Base-by-base conservation (phyloP, 768 basidiomycete genomes). In the Boletus insuetus region DNA sequence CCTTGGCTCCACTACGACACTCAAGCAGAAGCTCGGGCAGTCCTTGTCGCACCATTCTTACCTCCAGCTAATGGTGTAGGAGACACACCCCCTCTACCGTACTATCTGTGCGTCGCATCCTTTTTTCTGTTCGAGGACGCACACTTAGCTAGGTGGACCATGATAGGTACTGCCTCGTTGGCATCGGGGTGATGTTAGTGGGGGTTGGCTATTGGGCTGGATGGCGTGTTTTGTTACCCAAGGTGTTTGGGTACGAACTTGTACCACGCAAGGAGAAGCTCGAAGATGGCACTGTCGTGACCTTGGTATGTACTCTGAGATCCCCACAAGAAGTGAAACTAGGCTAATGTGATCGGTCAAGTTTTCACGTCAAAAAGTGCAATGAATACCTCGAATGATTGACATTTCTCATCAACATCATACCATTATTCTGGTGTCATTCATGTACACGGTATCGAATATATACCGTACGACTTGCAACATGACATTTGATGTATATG, bases 81-180 rank as follows among this genome's bases (percentile, higher is more conserved):
- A 14, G 82, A 85, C 58, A 83, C 82, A 1, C 82, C 82, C 11
- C 81, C 84, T 12, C 64, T 85, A n/a, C 82, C 83, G 1, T 84
- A 84, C 56, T 84, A 83, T 60, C 59, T 85, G 76, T 78, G 54
- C 14, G 58, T 56, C 16, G n/a, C 9, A 42, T 12, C 13, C 12
- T 67, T 82, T 12, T 67, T 83, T 26, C 4, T 3, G 6, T 20
- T 14, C 19, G 34, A 22, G 32, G 16, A n/a, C 6, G 12, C 19
- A 22, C 26, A 17, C 31, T 47, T 12, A 47, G 12, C 1, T 22
- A 8, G 14, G 20, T 10, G 31, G 11, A 4, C 43, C 51, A 46
- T 39, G 17, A 49, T 29, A 80, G 79, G 57, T 82, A 82, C 61
- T 79, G 78, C 56, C 68, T 82, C 8, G 78, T 83, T 2, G 82